phyloP scores from a whole-genome alignment of 352 stramenopile species.

The Globisporangium middletonii region DNA sequence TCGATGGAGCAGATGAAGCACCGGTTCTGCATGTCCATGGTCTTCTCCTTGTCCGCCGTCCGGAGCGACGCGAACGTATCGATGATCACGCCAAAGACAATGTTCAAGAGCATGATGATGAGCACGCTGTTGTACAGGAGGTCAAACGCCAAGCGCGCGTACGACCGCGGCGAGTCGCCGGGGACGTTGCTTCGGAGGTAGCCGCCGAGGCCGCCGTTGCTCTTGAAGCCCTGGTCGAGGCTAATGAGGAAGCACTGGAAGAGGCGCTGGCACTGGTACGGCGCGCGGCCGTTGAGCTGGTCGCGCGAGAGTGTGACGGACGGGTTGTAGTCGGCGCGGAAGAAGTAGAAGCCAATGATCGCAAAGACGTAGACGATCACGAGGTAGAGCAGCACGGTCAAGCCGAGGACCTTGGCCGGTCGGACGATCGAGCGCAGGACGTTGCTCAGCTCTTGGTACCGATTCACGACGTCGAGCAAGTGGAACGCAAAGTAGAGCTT shows the following conservation, averaged over 20 bases:
- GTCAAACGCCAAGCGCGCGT: constrained; percentile 54
- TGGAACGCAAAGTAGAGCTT: constrained; percentile 79
- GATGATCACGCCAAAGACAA: constrained; percentile 78
- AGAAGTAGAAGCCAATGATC: constrained; percentile 68
- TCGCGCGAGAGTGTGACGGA: constrained; percentile 17
- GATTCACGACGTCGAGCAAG: constrained; percentile 68
- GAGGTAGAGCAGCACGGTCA: constrained; percentile 64
- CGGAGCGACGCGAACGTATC: constrained; percentile 76
- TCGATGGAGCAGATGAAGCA: constrained; percentile 84
- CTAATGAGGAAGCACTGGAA: constrained; percentile 74
- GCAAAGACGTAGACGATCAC: constrained; percentile 73
- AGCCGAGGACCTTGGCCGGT: constrained; percentile 46
- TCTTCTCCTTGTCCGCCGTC: constrained; percentile 54
- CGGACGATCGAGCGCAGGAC: constrained; percentile 58
- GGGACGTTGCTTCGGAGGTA: constrained; percentile 38
- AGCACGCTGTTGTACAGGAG: constrained; percentile 65
- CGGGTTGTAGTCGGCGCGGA: constrained; percentile 55
- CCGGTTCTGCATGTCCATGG: constrained; percentile 56
- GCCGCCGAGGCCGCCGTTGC: constrained; percentile 43
- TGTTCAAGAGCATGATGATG: constrained; percentile 68
- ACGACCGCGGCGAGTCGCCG: constrained; percentile 30
- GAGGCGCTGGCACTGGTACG: constrained; percentile 58
- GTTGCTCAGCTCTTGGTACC: constrained; percentile 71
- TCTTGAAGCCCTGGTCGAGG: constrained; percentile 71
- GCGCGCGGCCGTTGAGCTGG: constrained; percentile 26